phyloP scores from a whole-genome alignment of 192 early-diverging fungal species.

The Chytriomyces sp. region DNA sequence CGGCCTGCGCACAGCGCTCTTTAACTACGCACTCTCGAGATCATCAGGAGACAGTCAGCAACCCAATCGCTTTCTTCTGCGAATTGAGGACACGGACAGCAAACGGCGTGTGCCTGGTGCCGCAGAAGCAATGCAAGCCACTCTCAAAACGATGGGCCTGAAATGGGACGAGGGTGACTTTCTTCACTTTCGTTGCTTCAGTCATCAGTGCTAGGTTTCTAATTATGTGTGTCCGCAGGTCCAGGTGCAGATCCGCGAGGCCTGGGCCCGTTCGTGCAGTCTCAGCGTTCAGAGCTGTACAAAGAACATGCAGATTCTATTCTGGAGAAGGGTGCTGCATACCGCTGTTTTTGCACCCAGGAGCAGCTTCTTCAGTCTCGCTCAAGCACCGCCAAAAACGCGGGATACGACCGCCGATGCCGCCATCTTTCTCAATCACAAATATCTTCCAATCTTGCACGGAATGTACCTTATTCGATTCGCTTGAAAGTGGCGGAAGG shows the following conservation, averaged over 20 bases:
- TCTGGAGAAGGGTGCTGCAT: slow-evolving; percentile 69
- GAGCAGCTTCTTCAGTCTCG: slow-evolving; percentile 70
- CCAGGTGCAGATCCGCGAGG: neutral
- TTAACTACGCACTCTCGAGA: slow-evolving; percentile 85
- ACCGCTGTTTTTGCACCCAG: slow-evolving; percentile 86
- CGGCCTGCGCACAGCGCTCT: slow-evolving; percentile 89
- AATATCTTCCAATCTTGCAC: slow-evolving; percentile 64
- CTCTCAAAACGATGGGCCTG: slow-evolving; percentile 79
- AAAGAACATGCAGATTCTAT: slow-evolving; percentile 67
- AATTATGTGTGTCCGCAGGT: neutral
- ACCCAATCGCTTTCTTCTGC: slow-evolving; percentile 67
- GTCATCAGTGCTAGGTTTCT: neutral
- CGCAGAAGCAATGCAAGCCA: slow-evolving; percentile 66
- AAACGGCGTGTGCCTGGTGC: slow-evolving; percentile 75
- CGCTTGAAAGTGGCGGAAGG: slow-evolving; percentile 74
- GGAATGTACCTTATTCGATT: slow-evolving; percentile 67
- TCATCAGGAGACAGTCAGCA: slow-evolving; percentile 60
- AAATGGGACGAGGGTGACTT: slow-evolving; percentile 71
- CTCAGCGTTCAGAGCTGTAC: slow-evolving; percentile 77
- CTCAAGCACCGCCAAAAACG: slow-evolving; percentile 55
- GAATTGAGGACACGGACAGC: slow-evolving; percentile 94
- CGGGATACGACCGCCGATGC: slow-evolving; percentile 84
- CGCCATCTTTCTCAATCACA: slow-evolving; percentile 68
- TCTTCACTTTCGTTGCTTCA: neutral
- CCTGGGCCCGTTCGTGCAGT: slow-evolving; percentile 76